A percentile compares a stretch with the other conserved stretches of the same genome.
These are phyloP conservation scores for Dionaea muscipula DNA, from an alignment of 179 eudicot genomes.

Conservation along the genomic window DNA sequence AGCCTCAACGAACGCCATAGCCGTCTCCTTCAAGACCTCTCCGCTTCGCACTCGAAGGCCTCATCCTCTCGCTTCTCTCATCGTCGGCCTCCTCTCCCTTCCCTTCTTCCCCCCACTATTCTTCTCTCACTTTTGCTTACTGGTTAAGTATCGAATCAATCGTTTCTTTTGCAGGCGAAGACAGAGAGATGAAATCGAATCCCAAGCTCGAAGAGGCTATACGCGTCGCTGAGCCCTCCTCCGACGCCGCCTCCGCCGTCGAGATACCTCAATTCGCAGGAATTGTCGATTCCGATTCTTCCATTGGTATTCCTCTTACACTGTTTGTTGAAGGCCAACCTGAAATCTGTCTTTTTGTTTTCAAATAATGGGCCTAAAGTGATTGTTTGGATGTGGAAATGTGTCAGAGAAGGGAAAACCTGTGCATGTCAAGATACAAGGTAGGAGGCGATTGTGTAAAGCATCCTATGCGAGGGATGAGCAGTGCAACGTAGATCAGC, in stretches of 20 bases:
- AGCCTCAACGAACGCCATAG: conserved; percentile 66
- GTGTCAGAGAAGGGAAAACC: conserved; percentile 14
- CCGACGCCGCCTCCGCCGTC: background rate
- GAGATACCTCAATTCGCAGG: conserved; percentile 31
- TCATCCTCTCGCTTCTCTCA: conserved; percentile 8
- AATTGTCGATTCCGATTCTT: conserved; percentile 34
- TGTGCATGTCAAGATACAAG: conserved; percentile 54
- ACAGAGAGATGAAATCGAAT: conserved; percentile 9
- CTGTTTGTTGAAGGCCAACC: too few species aligned
- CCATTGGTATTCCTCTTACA: conserved; percentile 14
- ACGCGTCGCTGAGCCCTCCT: background rate
- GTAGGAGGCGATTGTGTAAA: conserved; percentile 84
- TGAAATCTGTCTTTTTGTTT: too few species aligned
- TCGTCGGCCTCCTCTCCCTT: conserved; percentile 5
- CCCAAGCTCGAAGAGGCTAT: conserved; percentile 8
- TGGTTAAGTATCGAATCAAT: background rate
- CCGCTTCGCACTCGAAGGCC: conserved; percentile 45
- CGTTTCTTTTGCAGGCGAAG: conserved; percentile 18
- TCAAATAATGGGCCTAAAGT: background rate
- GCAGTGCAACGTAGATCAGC: conserved; percentile 10
- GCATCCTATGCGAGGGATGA: conserved; percentile 24
- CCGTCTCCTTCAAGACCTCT: conserved; percentile 32
- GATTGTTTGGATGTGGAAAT: background rate
- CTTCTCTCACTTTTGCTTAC: background rate
- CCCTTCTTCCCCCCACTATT: background rate